Percentiles rank a stretch among this genome's conserved stretches.
Evolutionary conservation across 106 monocot species (phyloP).

Genomic region (Platanthera guangdongensis): DNA sequence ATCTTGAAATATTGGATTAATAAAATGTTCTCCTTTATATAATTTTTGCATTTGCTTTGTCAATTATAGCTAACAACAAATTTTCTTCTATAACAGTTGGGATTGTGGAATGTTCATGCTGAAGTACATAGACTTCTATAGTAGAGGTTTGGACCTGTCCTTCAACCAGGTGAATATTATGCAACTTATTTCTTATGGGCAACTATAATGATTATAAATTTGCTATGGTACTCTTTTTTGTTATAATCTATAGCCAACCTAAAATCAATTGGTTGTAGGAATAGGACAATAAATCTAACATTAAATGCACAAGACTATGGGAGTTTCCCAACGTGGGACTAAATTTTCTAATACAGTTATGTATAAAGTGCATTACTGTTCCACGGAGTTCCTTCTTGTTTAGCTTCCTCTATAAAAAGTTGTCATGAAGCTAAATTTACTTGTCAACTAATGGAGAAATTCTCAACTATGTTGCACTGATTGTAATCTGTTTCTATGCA

Average conservation of each 20-base stretch:
- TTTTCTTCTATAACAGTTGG: constrained; percentile 28
- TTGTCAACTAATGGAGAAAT: too few relatives aligned
- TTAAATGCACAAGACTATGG: too few relatives aligned
- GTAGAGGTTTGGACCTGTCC: constrained; percentile 46
- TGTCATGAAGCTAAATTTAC: not conserved
- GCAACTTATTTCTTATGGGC: not conserved
- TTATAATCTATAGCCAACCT: too few relatives aligned
- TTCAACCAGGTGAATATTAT: constrained; percentile 53
- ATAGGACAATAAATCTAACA: too few relatives aligned
- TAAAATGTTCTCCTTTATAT: not conserved
- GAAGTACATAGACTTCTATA: constrained; percentile 85
- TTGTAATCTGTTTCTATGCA: constrained; percentile 11
- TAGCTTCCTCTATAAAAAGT: not conserved
- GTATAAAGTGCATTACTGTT: too few relatives aligned
- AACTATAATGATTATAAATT: not conserved
- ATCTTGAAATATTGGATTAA: not conserved
- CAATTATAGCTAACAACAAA: not conserved
- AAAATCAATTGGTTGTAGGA: too few relatives aligned
- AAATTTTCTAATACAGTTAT: too few relatives aligned
- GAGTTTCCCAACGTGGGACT: too few relatives aligned
- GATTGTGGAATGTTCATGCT: constrained; percentile 99
- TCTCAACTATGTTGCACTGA: not conserved
- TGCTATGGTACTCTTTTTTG: not conserved
- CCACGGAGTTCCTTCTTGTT: too few relatives aligned
- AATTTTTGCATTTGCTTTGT: not conserved